Conservation (phyloP, 2,329 filamentous ascomycete species). For the Tolypocladium inflatum region DNA sequence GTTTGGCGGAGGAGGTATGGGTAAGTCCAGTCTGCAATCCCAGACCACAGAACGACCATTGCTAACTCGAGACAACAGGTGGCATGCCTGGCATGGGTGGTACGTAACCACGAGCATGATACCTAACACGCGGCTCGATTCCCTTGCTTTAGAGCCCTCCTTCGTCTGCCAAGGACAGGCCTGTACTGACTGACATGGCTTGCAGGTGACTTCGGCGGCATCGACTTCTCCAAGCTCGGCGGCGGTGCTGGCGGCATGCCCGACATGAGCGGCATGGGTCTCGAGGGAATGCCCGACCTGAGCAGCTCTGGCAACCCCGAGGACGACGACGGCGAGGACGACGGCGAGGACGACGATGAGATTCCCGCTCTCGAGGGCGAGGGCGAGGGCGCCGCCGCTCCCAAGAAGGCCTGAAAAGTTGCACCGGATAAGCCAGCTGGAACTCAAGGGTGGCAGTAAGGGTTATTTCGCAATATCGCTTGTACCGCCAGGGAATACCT, state of each 20-base stretch:
- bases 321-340: conserved; percentile 38
- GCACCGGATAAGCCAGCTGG: background rate
- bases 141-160: background rate
- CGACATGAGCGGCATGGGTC: conserved; percentile 33
- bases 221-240: conserved; percentile 89
- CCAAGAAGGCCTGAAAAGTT: conserved; percentile 26
- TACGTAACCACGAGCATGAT: conserved; percentile 20
- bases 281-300: conserved; percentile 36
- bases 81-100: conserved; percentile 47
- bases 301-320: conserved; percentile 18
- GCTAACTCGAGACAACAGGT: conserved; percentile 20
- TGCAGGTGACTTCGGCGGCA: conserved; percentile 68
- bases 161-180: background rate
- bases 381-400: conserved; percentile 32
- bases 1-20: conserved; percentile 54
- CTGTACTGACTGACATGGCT: background rate
- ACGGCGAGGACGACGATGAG: conserved; percentile 64
- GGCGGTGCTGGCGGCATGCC: conserved; percentile 36
- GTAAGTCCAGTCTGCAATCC: conserved; percentile 27
- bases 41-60: background rate
- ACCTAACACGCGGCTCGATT: background rate
- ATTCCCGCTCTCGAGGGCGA: conserved; percentile 73
- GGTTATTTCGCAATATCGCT: background rate
- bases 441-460: background rate
- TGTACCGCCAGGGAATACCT: background rate